Percentiles rank a stretch among this genome's conserved stretches.
Conservation (phyloP, 495 filamentous ascomycete genomes). For the Penicillium maclennaniae region DNA sequence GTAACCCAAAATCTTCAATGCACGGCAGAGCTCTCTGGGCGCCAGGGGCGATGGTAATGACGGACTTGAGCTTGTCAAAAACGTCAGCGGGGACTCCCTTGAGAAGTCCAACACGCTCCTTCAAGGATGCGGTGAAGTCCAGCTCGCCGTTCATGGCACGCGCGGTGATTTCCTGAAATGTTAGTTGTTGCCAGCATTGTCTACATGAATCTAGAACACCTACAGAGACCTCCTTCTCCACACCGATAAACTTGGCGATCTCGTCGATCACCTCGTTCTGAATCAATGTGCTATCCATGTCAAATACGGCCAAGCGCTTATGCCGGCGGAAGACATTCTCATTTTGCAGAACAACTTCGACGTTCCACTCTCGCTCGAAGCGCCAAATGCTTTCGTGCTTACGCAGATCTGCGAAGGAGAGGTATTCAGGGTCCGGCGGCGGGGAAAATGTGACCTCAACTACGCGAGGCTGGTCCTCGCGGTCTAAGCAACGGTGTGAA, state of each 20-base stretch:
- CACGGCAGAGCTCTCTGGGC: conserved; percentile 67
- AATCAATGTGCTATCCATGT: conserved; percentile 97
- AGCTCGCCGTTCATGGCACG: conserved; percentile 95
- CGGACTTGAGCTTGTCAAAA: conserved; percentile 68
- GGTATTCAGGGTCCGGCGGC: conserved; percentile 60
- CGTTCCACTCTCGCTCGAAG: conserved; percentile 83
- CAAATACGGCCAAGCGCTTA: conserved; percentile 83
- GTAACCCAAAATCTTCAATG: conserved; percentile 70
- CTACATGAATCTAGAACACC: conserved; percentile 6
- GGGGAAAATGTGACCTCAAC: conserved; percentile 70
- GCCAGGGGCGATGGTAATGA: conserved; percentile 76
- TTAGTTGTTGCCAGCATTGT: conserved; percentile 16
- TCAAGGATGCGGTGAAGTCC: conserved; percentile 82
- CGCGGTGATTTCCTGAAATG: conserved; percentile 66
- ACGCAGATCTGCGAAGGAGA: conserved; percentile 64
- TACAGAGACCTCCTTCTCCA: conserved; percentile 63
- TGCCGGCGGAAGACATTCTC: conserved; percentile 70
- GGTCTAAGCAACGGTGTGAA: conserved; percentile 68
- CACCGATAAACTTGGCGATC: conserved; percentile 75
- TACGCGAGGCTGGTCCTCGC: conserved; percentile 56
- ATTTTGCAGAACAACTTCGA: conserved; percentile 70
- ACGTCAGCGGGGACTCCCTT: conserved; percentile 75
- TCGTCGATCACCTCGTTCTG: conserved; percentile 96
- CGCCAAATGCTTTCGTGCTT: conserved; percentile 76
- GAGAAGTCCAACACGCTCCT: conserved; percentile 72